These are phyloP conservation scores for Iodosphaeria phyllophila DNA, from an alignment of 2,329 filamentous ascomycete species.

Conservation along the genomic window DNA sequence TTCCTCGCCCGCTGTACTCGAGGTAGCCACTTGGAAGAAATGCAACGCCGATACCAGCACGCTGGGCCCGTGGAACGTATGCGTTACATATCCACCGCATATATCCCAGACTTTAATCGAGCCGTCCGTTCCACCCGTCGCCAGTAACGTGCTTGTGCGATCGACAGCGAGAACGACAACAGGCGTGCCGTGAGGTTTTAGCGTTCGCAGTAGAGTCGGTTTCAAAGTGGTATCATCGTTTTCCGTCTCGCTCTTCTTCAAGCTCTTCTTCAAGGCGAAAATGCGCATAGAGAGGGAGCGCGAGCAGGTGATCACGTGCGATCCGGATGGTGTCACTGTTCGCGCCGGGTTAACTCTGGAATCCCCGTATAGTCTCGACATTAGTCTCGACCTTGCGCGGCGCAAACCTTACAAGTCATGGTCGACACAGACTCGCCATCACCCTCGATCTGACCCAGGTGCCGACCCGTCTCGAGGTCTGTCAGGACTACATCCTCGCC, in stretches of 20 bases:
- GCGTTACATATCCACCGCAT: slow-evolving; percentile 71
- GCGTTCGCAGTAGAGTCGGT: slow-evolving; percentile 51
- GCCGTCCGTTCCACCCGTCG: slow-evolving; percentile 84
- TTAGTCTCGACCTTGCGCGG: too few species aligned
- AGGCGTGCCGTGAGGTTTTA: slow-evolving; percentile 82
- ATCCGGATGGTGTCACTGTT: slow-evolving; percentile 77
- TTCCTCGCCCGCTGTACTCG: slow-evolving; percentile 20
- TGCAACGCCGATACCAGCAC: slow-evolving; percentile 78
- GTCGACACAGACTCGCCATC: slow-evolving; percentile 69
- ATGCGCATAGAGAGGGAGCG: slow-evolving; percentile 93
- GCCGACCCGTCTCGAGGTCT: slow-evolving; percentile 63
- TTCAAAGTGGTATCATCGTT: slow-evolving; percentile 40
- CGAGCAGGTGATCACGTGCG: slow-evolving; percentile 80
- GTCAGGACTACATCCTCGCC: slow-evolving; percentile 84
- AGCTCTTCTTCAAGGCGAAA: slow-evolving; percentile 61
- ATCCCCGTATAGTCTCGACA: too few species aligned
- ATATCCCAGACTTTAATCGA: slow-evolving; percentile 97
- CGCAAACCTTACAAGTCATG: slow-evolving; percentile 46
- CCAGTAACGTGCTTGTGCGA: slow-evolving; percentile 70
- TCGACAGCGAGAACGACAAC: slow-evolving; percentile 78
- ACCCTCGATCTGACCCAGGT: slow-evolving; percentile 74
- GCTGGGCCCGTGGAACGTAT: slow-evolving; percentile 86
- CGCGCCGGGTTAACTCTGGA: too few species aligned
- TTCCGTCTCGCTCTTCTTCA: slow-evolving; percentile 29
- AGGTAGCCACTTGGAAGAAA: slow-evolving; percentile 62